Percentiles rank a stretch among this genome's conserved stretches.
These are phyloP conservation scores for Diversispora eburnea DNA, from an alignment of 192 early-diverging fungal genomes.

Conservation along the genomic window DNA sequence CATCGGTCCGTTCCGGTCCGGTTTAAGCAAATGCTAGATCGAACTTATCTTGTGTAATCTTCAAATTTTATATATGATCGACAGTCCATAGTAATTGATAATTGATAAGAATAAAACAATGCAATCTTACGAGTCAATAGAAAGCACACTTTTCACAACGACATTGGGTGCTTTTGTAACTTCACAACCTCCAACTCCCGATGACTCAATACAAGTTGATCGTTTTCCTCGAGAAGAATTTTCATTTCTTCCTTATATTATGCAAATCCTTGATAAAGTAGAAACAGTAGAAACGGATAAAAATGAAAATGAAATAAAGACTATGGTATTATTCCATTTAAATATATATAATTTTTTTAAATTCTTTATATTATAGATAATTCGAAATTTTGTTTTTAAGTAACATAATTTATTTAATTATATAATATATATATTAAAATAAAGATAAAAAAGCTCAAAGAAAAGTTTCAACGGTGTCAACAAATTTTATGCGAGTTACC, in stretches of 20 bases:
- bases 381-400: background rate
- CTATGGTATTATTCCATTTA: background rate
- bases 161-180: background rate
- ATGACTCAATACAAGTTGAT: background rate
- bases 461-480: constrained; percentile 25
- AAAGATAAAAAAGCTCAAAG: constrained; percentile 19
- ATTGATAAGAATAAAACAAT: background rate
- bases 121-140: background rate
- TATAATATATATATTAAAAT: too few species aligned
- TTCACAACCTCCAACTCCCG: background rate
- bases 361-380: background rate
- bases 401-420: background rate
- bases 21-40: too few species aligned
- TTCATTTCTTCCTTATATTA: constrained; percentile 8
- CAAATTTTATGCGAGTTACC: constrained; percentile 25
- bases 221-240: constrained; percentile 19
- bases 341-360: background rate
- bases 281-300: constrained; percentile 1
- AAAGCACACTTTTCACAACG: background rate
- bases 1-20: too few species aligned
- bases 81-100: too few species aligned
- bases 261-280: constrained; percentile 16
- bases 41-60: too few species aligned
- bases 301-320: constrained; percentile 11
- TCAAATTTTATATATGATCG: too few species aligned